A percentile compares a stretch with the other conserved stretches of the same genome.
Evolutionary conservation across 164 flowering plant genomes (phyloP).

Genomic region (Chimonanthus praecox): DNA sequence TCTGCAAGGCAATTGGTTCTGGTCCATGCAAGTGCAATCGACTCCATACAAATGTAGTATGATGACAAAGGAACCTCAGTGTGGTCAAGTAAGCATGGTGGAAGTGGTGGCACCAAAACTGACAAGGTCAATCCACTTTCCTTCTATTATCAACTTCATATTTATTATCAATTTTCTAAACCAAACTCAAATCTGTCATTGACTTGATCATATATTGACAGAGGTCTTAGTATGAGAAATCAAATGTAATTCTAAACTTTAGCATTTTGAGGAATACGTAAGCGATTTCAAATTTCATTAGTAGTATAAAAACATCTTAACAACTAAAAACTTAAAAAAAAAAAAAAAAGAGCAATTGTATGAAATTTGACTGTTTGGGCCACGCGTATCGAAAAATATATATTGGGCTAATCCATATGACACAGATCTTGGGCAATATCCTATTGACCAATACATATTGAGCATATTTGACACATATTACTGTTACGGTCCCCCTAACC

Average conservation of each 20-base stretch:
- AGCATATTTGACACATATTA: too few species aligned
- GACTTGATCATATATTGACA: not conserved
- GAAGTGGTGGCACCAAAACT: slow-evolving; percentile 47
- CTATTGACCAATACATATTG: too few species aligned
- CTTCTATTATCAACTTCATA: not conserved
- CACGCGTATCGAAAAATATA: too few species aligned
- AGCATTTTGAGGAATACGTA: too few species aligned
- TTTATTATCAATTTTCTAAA: not conserved
- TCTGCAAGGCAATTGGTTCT: slow-evolving; percentile 62
- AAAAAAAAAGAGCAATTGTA: too few species aligned
- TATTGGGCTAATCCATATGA: too few species aligned
- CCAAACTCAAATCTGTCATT: not conserved
- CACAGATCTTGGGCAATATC: too few species aligned
- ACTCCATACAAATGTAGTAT: slow-evolving; percentile 55
- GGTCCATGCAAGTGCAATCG: slow-evolving; percentile 48
- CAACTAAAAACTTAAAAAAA: not conserved
- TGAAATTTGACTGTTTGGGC: too few species aligned
- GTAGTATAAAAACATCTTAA: too few species aligned
- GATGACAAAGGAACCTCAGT: slow-evolving; percentile 43
- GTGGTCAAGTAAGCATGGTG: slow-evolving; percentile 76
- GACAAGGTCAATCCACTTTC: slow-evolving; percentile 42
- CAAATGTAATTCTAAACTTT: too few species aligned
- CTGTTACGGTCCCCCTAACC: too few species aligned
- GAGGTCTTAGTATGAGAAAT: too few species aligned
- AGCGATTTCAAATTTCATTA: not conserved